These are phyloP conservation scores for Cladophialophora chaetospira DNA, from an alignment of 2,329 filamentous ascomycete genomes.

Conservation along the genomic window DNA sequence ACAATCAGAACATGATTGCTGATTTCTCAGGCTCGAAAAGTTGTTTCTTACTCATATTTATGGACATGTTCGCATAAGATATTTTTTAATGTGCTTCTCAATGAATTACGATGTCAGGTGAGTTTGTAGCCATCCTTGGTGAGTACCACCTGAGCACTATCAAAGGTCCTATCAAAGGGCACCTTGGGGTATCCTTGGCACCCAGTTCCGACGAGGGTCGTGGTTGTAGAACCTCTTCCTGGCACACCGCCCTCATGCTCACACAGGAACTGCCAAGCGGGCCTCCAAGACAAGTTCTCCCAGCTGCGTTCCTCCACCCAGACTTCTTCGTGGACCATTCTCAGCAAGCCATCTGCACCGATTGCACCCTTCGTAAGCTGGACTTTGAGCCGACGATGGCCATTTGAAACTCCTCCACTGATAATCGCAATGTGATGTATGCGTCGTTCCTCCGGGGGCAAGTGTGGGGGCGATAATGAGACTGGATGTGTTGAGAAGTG, in stretches of 20 bases:
- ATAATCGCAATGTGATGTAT: slow-evolving; percentile 15
- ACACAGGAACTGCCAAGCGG: background rate
- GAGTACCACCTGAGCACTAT: no score
- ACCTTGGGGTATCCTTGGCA: no score
- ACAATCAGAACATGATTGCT: no score
- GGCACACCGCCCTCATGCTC: background rate
- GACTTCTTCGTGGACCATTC: slow-evolving; percentile 11
- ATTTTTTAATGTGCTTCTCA: no score
- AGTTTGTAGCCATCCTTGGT: no score
- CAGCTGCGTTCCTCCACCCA: slow-evolving; percentile 19
- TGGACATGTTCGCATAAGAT: no score
- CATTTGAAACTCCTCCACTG: background rate
- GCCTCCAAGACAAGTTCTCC: background rate
- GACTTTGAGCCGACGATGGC: slow-evolving; percentile 12
- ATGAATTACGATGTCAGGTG: no score
- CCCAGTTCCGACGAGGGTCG: no score
- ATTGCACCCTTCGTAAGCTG: slow-evolving; percentile 10
- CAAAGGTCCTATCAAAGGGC: no score
- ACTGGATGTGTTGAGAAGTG: background rate
- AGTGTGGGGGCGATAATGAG: background rate
- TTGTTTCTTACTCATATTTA: no score
- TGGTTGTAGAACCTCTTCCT: background rate
- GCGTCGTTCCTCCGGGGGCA: slow-evolving; percentile 20
- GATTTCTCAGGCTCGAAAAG: no score
- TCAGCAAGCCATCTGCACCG: slow-evolving; percentile 3